Conservation (phyloP, 192 early-diverging fungal species). For the Coemansia sp. region DNA sequence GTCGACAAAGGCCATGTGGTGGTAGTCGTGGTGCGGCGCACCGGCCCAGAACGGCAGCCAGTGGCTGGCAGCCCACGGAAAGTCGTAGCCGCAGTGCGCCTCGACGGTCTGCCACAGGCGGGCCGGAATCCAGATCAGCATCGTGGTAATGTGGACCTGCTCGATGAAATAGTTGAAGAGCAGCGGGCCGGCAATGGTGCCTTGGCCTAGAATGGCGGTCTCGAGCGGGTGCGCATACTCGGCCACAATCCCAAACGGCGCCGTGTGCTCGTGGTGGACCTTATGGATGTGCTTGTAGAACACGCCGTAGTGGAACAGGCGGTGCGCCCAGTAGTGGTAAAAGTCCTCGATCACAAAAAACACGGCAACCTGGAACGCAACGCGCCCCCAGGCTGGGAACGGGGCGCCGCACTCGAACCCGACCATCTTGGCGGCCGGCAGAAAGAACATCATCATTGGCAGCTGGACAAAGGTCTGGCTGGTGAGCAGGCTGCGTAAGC, state of each 20-base stretch:
- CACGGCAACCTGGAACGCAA: slow-evolving; percentile 52
- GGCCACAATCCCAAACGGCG: slow-evolving; percentile 70
- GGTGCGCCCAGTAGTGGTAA: slow-evolving; percentile 70
- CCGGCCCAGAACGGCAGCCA: slow-evolving; percentile 84
- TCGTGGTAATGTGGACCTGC: slow-evolving; percentile 63
- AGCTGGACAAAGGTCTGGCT: slow-evolving; percentile 65
- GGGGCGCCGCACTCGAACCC: slow-evolving; percentile 66
- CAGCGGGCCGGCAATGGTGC: slow-evolving; percentile 57
- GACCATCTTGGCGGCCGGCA: slow-evolving; percentile 56
- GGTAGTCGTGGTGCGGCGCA: slow-evolving; percentile 72
- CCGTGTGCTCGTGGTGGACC: slow-evolving; percentile 69
- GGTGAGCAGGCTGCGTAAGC: slow-evolving; percentile 55
- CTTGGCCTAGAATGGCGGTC: slow-evolving; percentile 62
- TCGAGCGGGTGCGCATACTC: slow-evolving; percentile 73
- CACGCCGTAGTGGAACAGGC: slow-evolving; percentile 61
- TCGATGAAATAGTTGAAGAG: slow-evolving; percentile 54
- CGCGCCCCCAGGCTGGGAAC: slow-evolving; percentile 55
- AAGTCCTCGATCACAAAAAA: slow-evolving; percentile 68
- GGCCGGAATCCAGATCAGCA: slow-evolving; percentile 67
- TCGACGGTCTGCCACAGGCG: slow-evolving; percentile 62
- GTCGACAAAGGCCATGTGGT: slow-evolving; percentile 63
- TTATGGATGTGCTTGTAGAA: slow-evolving; percentile 78
- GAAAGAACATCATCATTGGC: slow-evolving; percentile 64
- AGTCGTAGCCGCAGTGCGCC: slow-evolving; percentile 72
- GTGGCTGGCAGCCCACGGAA: slow-evolving; percentile 81